Evolutionary conservation across 768 basidiomycete species (phyloP).

Genomic region (Suillus subalutaceus): DNA sequence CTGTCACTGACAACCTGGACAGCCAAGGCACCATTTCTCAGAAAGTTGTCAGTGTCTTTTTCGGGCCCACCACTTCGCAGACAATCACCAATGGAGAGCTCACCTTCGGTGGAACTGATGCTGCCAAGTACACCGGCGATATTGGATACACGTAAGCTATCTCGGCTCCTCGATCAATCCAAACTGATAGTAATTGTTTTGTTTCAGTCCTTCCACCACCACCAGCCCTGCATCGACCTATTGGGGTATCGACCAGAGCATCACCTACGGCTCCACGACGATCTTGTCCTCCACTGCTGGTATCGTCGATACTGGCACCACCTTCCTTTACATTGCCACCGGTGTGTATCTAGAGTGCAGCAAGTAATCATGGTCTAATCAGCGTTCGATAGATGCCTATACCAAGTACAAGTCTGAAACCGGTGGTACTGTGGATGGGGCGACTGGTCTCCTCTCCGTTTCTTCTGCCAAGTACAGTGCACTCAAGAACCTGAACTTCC

Average conservation of each 20-base stretch:
- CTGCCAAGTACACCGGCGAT: constrained; percentile 33
- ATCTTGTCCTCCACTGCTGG: constrained; percentile 52
- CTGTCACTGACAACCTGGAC: constrained; percentile 60
- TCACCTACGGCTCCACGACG: constrained; percentile 50
- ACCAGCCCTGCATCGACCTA: constrained; percentile 47
- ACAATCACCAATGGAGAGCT: constrained; percentile 50
- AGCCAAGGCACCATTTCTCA: constrained; percentile 40
- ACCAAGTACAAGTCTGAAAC: constrained; percentile 22
- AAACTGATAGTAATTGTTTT: background rate
- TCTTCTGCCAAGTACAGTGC: constrained; percentile 9
- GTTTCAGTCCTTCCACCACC: constrained; percentile 45
- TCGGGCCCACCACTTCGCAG: constrained; percentile 43
- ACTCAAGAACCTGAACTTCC: constrained; percentile 14
- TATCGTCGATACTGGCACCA: constrained; percentile 64
- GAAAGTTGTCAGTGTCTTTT: constrained; percentile 52
- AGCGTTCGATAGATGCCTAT: constrained; percentile 27
- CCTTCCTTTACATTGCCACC: constrained; percentile 51
- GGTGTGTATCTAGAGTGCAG: constrained; percentile 23
- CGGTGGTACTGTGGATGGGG: constrained; percentile 12
- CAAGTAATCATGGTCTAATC: background rate
- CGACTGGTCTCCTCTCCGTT: constrained; percentile 19
- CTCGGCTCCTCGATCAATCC: background rate
- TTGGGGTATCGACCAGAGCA: constrained; percentile 65
- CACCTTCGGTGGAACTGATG: constrained; percentile 47
- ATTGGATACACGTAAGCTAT: constrained; percentile 44